Evolutionary conservation across 495 filamentous ascomycete species (phyloP).

Genomic region (Penicillium flavigenum): DNA sequence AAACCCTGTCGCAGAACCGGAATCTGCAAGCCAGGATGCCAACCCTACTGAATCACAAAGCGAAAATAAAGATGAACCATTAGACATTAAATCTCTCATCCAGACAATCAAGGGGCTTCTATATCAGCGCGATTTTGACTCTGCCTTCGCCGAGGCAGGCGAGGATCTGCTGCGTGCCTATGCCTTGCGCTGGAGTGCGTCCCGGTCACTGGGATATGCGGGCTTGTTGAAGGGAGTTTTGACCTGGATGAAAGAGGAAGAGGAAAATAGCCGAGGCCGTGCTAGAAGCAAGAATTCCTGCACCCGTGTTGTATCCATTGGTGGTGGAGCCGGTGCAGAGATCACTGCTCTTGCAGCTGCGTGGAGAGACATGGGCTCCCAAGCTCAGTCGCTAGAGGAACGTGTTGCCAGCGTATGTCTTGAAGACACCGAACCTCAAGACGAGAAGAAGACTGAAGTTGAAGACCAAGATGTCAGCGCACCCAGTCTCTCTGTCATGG

Average conservation of each 20-base stretch:
- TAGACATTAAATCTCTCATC: slow-evolving; percentile 54
- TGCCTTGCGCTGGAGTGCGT: slow-evolving; percentile 82
- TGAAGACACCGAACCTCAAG: slow-evolving; percentile 9
- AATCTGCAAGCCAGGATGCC: slow-evolving; percentile 14
- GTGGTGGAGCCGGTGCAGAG: slow-evolving; percentile 86
- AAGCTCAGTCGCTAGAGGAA: slow-evolving; percentile 6
- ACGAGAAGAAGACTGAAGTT: background rate
- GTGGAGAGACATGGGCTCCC: slow-evolving; percentile 44
- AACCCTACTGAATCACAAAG: slow-evolving; percentile 12
- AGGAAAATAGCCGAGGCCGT: slow-evolving; percentile 3
- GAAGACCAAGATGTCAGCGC: slow-evolving; percentile 3
- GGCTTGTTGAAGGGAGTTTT: slow-evolving; percentile 56
- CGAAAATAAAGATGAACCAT: slow-evolving; percentile 14
- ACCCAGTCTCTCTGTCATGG: slow-evolving; percentile 51
- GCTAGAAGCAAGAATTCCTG: background rate
- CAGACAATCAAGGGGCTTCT: slow-evolving; percentile 82
- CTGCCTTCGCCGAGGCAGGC: slow-evolving; percentile 65
- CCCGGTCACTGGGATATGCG: slow-evolving; percentile 75
- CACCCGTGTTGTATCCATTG: slow-evolving; percentile 65
- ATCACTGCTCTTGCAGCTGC: slow-evolving; percentile 70
- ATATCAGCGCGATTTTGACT: slow-evolving; percentile 77
- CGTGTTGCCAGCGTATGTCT: slow-evolving; percentile 25
- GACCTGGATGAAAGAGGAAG: slow-evolving; percentile 28
- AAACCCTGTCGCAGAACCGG: background rate
- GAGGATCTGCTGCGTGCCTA: slow-evolving; percentile 73